Conservation (phyloP, 2,329 filamentous ascomycete species). For the Tolypocladium ophioglossoides region DNA sequence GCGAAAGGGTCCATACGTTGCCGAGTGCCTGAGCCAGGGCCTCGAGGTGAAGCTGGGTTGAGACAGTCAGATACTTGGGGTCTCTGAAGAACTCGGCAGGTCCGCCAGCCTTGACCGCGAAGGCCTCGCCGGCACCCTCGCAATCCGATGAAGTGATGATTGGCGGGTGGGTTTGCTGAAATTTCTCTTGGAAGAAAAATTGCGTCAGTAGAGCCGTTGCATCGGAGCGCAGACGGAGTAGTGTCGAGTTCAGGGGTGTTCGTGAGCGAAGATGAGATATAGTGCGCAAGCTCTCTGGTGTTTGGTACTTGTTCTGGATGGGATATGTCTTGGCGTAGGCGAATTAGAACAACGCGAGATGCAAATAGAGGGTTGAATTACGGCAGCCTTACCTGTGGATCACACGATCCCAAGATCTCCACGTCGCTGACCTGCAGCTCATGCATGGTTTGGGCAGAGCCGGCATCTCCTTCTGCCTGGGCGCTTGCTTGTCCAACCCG, state of each 20-base stretch:
- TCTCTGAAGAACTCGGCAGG: slow-evolving; percentile 59
- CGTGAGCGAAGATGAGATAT: slow-evolving; percentile 80
- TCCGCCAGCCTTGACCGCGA: slow-evolving; percentile 50
- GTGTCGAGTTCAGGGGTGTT: slow-evolving; percentile 66
- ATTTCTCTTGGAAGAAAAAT: slow-evolving; percentile 63
- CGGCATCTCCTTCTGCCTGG: background rate
- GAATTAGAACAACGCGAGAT: slow-evolving; percentile 5
- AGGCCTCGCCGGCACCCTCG: slow-evolving; percentile 92
- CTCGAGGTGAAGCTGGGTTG: slow-evolving; percentile 87
- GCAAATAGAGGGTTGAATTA: background rate
- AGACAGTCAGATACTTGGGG: slow-evolving; percentile 93
- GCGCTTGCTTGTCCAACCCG: background rate
- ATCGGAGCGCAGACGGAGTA: slow-evolving; percentile 76
- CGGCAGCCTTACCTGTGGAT: slow-evolving; percentile 58
- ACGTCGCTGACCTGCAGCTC: slow-evolving; percentile 69
- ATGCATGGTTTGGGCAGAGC: slow-evolving; percentile 8
- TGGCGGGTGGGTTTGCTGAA: slow-evolving; percentile 80
- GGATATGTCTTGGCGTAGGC: slow-evolving; percentile 60
- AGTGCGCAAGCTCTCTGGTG: slow-evolving; percentile 75
- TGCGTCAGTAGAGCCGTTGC: slow-evolving; percentile 60
- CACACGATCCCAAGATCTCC: slow-evolving; percentile 62
- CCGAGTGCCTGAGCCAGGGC: slow-evolving; percentile 80
- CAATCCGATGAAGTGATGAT: slow-evolving; percentile 96
- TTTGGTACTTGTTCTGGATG: slow-evolving; percentile 94
- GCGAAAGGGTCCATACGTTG: slow-evolving; percentile 87